Evolutionary conservation across 169 alveolate genomes (phyloP).

Genomic region (Cryptosporidium felis): DNA sequence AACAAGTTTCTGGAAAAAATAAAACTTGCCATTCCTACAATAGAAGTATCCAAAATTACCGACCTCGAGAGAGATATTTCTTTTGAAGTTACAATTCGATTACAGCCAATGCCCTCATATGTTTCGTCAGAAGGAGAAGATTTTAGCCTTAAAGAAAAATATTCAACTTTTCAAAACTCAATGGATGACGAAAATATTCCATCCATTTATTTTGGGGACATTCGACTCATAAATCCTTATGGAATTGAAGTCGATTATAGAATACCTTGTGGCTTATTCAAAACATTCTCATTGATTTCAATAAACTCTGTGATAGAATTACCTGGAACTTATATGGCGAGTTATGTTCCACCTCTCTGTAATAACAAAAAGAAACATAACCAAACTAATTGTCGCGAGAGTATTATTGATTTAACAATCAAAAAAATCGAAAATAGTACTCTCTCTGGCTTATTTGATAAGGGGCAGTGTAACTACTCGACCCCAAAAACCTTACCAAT

Average conservation of each 20-base stretch:
- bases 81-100: conserved; percentile 47
- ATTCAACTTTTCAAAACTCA: not conserved
- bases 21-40: not conserved
- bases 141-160: not conserved
- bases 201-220: conserved; percentile 38
- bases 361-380: not conserved
- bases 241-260: conserved; percentile 11
- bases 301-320: not conserved
- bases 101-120: conserved; percentile 61
- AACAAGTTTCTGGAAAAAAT: conserved; percentile 16
- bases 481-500: not conserved
- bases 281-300: conserved; percentile 32
- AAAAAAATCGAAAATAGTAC: not conserved
- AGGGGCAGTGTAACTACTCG: not conserved
- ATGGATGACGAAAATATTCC: not conserved
- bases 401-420: not conserved
- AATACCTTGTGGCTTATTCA: conserved; percentile 52
- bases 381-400: not conserved
- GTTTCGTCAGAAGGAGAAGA: conserved; percentile 59
- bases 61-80: conserved; percentile 7
- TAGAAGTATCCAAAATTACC: conserved; percentile 38
- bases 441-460: not conserved
- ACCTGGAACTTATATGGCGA: conserved; percentile 4
- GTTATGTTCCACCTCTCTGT: conserved; percentile 17
- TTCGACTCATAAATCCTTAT: conserved; percentile 48